Base-by-base conservation (phyloP, 2,329 filamentous ascomycete species). In the Beauveria australis region DNA sequence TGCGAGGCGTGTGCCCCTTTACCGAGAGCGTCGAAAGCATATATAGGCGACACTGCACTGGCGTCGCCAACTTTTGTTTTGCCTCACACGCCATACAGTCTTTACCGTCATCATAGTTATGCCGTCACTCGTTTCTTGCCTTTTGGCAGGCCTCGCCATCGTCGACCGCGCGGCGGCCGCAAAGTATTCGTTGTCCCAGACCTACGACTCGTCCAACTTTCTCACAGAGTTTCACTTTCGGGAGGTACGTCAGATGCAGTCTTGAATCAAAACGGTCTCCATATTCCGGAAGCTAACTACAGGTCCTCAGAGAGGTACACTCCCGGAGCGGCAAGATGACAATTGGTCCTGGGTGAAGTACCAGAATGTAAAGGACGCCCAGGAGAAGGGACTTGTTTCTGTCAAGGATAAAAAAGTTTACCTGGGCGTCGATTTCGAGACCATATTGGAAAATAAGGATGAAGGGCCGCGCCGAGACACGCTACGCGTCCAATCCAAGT, bases 401-500 rank as follows among this genome's bases (percentile, higher is more conserved):
- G 67, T 63, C 2, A 60, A 68, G 30, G 62, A 63, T 14, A 63
- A 65, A n/a, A 67, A 70, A 16, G 68, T 74, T 19, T 71, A 68
- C 22, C 66, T 78, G 30, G 72, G 72, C 18, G 69, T 72, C 37
- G 70, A 76, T 61, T 51, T 68, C 33, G 12, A 43, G 63, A 52
- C 14, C 2, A 0, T 0, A 3, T 37, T 37, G 33, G 0, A 6
- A 0, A 37, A 37, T 14, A n/a, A n/a, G n/a, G 1, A 14, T 1
- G 12, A 14, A 2, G 33, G 33, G 12, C 33, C 33, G 33, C 12
- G 33, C 16, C 33, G 33, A 37, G 12, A 12, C 60, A 87, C 83
- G 64, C 83, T 90, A 24, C 80, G 87, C 22, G 68, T 91, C 14
- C 80, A 82, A 60, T 87, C 84, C 69, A 83, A 78, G 56, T 78